These are phyloP conservation scores for Penicillium sp. DNA, from an alignment of 2,329 filamentous ascomycete genomes.

Conservation along the genomic window DNA sequence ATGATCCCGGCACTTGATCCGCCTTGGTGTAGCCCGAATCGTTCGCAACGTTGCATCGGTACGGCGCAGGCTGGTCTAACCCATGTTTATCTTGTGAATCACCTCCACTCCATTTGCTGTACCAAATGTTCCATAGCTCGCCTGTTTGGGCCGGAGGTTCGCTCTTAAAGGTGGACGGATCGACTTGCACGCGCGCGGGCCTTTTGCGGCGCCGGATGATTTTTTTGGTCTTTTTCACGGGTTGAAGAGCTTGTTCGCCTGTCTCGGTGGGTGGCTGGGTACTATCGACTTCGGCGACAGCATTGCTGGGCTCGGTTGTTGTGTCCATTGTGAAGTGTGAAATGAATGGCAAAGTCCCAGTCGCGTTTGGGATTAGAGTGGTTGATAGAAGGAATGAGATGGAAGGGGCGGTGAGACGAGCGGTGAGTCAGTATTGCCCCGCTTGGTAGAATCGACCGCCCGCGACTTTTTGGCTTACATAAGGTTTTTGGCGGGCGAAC, in stretches of 20 bases:
- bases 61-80: constrained; percentile 77
- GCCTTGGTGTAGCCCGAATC: constrained; percentile 80
- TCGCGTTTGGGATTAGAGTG: not conserved
- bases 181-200: constrained; percentile 87
- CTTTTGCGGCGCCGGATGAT: constrained; percentile 89
- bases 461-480: constrained; percentile 7
- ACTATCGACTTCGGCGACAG: constrained; percentile 19
- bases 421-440: not conserved
- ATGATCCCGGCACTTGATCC: constrained; percentile 73
- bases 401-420: not conserved
- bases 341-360: constrained; percentile 1
- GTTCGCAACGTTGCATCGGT: constrained; percentile 81
- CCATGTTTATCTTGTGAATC: constrained; percentile 91
- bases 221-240: constrained; percentile 75
- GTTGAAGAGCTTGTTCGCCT: constrained; percentile 24
- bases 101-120: constrained; percentile 97
- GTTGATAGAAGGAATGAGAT: constrained; percentile 3
- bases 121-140: constrained; percentile 97
- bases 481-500: constrained; percentile 12
- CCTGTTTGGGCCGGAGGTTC: constrained; percentile 91
- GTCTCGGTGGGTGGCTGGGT: constrained; percentile 33
- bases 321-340: constrained; percentile 33
- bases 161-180: constrained; percentile 77
- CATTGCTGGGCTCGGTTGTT: constrained; percentile 37
- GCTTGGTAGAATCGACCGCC: not conserved